Base-by-base conservation (phyloP, 2,329 filamentous ascomycete species). In the Cercospora zeae-maydis region DNA sequence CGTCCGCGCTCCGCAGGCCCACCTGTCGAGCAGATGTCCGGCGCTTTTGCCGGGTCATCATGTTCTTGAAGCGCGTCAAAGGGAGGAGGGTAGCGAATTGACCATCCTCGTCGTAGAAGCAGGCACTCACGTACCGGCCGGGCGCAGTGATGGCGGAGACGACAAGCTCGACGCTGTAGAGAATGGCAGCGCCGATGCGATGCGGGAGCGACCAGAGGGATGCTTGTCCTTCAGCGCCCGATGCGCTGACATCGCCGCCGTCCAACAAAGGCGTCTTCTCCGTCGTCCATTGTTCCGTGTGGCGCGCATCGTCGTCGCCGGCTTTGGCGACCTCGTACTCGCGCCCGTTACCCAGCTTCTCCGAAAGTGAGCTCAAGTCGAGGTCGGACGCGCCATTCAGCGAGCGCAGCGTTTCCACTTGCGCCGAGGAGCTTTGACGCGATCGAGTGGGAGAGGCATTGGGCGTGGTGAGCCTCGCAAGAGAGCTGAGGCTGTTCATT, bases 401-500 rank as follows among this genome's bases (percentile, higher is more conserved):
- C n/a, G 58, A 62, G 27, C 51, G 53, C n/a, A 60, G 53, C 10
- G 58, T 61, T 13, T 66, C 57, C 30, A 69, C 61, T 16, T 71
- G 60, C 39, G 69, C 67, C 24, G 69, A 68, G 39, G 70, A 72
- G 53, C 67, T 64, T 24, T 70, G 73, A 30, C 84, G 82, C 65
- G 82, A 82, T 67, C 83, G 82, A 63, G 78, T 74, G 62, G 80
- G 79, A 59, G 76, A 77, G 58, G 82, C 75, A 64, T 78, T 78
- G 68, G 83, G 80, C 67, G 83, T 82, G 74, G 85, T 84, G 74
- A 87, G 85, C 76, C 91, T 87, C 74, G 92, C 95, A 77, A 97
- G 86, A 77, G 96, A 91, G 81, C 95, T 96, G 82, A 96, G 83
- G 73, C 93, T 96, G 87, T 97, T 97, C 93, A 97, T 97, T 14